Conservation (phyloP, 768 basidiomycete species). For the Lenzites betulinus region DNA sequence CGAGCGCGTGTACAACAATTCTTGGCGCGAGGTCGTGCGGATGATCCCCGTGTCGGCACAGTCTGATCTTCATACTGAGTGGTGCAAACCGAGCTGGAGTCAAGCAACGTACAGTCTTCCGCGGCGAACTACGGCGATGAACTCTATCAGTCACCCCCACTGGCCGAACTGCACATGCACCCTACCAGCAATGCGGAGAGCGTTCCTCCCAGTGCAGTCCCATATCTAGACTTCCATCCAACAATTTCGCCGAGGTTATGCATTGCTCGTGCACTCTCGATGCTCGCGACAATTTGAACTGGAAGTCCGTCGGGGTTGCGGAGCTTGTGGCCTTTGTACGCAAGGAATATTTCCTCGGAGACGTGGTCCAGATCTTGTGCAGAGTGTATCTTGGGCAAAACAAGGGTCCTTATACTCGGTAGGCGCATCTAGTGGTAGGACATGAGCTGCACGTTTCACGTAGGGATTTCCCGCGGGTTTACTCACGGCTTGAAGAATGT, state of each 20-base stretch:
- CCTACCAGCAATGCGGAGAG: conserved; percentile 70
- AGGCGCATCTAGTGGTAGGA: conserved; percentile 41
- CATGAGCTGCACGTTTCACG: neutral
- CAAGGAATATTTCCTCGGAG: conserved; percentile 46
- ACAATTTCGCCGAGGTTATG: conserved; percentile 73
- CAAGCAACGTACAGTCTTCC: conserved; percentile 73
- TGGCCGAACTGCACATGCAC: conserved; percentile 4
- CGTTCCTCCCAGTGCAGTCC: conserved; percentile 47
- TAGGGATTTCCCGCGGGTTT: neutral
- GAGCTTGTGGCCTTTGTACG: conserved; percentile 24
- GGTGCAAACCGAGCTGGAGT: neutral
- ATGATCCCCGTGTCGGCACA: conserved; percentile 88
- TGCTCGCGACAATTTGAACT: conserved; percentile 71
- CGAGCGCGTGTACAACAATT: conserved; percentile 83
- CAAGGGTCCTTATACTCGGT: conserved; percentile 58
- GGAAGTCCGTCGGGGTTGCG: conserved; percentile 29
- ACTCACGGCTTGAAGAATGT: conserved; percentile 60
- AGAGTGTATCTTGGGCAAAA: conserved; percentile 84
- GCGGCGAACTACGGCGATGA: conserved; percentile 75
- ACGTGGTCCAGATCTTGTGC: conserved; percentile 64
- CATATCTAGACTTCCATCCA: conserved; percentile 57
- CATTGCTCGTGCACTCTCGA: conserved; percentile 80
- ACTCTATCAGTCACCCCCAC: neutral
- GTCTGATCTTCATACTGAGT: conserved; percentile 45
- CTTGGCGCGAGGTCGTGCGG: conserved; percentile 70